Percentiles rank a stretch among this genome's conserved stretches.
Evolutionary conservation across 768 basidiomycete species (phyloP).

Genomic region (Rhizopogon vinicolor): DNA sequence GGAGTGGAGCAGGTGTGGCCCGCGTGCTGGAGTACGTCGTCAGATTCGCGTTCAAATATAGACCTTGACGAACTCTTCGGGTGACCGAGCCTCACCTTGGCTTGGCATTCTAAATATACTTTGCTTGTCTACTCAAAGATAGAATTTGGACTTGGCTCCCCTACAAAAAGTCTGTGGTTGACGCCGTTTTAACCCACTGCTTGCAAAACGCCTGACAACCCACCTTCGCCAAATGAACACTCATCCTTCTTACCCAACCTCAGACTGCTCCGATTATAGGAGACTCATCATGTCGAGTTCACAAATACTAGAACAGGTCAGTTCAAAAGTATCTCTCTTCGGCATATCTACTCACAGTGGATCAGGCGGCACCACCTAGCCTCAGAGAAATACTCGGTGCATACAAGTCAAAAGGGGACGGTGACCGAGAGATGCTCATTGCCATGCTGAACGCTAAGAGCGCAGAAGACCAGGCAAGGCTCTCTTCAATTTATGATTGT

Average conservation of each 20-base stretch:
- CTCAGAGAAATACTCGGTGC: constrained; percentile 84
- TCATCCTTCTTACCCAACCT: constrained; percentile 16
- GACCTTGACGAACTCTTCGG: constrained; percentile 18
- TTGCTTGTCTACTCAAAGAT: constrained; percentile 36
- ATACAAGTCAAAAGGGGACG: constrained; percentile 82
- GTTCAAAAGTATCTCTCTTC: neutral
- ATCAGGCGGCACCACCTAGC: constrained; percentile 72
- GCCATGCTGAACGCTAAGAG: constrained; percentile 90
- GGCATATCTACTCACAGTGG: neutral
- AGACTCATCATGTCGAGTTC: constrained; percentile 40
- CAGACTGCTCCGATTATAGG: constrained; percentile 19
- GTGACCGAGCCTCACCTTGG: constrained; percentile 31
- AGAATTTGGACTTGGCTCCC: constrained; percentile 40
- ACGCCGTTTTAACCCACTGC: constrained; percentile 11
- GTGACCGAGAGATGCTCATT: constrained; percentile 88
- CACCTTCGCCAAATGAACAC: constrained; percentile 22
- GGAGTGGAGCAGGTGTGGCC: neutral
- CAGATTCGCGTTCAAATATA: constrained; percentile 14
- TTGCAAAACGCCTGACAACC: constrained; percentile 11
- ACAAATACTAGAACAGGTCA: constrained; percentile 44
- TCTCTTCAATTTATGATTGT: neutral
- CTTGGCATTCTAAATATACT: constrained; percentile 43
- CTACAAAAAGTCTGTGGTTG: constrained; percentile 33
- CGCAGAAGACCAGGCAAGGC: constrained; percentile 84
- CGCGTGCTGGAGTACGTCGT: constrained; percentile 5